Percentiles rank a stretch among this genome's conserved stretches.
Conservation (phyloP, 1,139 yeast genomes). For the Candida smagusa region DNA sequence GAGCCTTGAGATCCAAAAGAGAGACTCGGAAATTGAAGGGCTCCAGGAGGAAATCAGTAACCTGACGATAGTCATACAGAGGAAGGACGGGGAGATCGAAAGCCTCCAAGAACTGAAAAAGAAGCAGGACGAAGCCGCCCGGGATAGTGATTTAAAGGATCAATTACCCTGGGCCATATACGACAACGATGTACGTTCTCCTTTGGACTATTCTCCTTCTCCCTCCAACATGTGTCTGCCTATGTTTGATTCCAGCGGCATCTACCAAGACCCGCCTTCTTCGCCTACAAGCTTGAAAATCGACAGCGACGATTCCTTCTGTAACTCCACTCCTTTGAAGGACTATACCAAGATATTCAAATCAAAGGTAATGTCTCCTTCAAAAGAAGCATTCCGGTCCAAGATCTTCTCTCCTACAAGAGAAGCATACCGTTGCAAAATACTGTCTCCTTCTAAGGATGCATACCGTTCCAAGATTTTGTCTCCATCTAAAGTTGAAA, state of each 20-base stretch:
- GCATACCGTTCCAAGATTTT: too few species aligned
- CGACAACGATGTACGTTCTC: not conserved
- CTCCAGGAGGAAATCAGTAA: not conserved
- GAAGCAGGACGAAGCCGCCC: too few species aligned
- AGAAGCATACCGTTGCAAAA: conserved; percentile 9
- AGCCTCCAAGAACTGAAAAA: not conserved
- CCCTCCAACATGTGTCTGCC: conserved; percentile 1
- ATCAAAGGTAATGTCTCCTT: too few species aligned
- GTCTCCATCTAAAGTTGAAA: too few species aligned
- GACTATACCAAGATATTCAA: not conserved
- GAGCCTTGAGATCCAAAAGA: not conserved
- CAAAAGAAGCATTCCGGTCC: too few species aligned
- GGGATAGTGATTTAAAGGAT: conserved; percentile 12
- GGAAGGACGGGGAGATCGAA: conserved; percentile 6
- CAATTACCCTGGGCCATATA: conserved; percentile 5
- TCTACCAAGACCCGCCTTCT: conserved; percentile 9
- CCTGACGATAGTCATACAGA: conserved; percentile 1
- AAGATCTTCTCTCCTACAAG: conserved; percentile 13
- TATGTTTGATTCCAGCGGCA: conserved; percentile 9
- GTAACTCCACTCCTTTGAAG: conserved; percentile 5
- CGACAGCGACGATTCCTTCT: conserved; percentile 7
- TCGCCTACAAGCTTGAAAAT: conserved; percentile 7
- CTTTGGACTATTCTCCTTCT: not conserved
- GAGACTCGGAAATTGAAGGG: not conserved
- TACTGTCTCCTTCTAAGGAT: conserved; percentile 10